Evolutionary conservation across 2,329 filamentous ascomycete species (phyloP).

Genomic region (Cordyceps fumosorosea): DNA sequence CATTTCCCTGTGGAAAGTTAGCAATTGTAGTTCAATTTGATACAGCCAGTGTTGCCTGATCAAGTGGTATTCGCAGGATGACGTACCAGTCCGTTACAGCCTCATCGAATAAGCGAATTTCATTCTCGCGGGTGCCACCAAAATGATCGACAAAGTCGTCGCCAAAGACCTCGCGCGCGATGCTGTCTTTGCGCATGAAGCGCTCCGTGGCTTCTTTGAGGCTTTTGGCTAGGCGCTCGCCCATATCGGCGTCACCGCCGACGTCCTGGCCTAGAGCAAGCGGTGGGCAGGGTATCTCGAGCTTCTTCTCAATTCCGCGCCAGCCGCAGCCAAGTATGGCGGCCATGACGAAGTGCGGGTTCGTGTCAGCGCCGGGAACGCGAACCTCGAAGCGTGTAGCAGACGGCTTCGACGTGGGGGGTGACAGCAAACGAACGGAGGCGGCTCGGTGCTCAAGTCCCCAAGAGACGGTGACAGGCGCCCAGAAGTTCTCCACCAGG

Average conservation of each 20-base stretch:
- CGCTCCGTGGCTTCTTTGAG: conserved; percentile 75
- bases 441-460: conserved; percentile 91
- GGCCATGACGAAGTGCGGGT: conserved; percentile 79
- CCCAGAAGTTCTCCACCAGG: conserved; percentile 98
- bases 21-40: not conserved
- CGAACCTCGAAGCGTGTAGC: conserved; percentile 90
- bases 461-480: conserved; percentile 95
- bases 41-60: not conserved
- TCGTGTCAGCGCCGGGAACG: conserved; percentile 89
- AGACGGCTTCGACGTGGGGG: conserved; percentile 75
- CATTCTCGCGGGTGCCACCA: conserved; percentile 85
- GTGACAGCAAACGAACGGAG: conserved; percentile 81
- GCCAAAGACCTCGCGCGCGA: conserved; percentile 90
- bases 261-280: conserved; percentile 80
- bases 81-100: conserved; percentile 94
- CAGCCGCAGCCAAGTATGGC: conserved; percentile 84
- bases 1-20: conserved; percentile 54
- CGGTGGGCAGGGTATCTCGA: conserved; percentile 74
- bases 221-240: conserved; percentile 73
- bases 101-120: conserved; percentile 86
- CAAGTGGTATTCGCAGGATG: not conserved
- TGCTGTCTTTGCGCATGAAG: conserved; percentile 71
- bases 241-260: conserved; percentile 63
- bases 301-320: conserved; percentile 86
- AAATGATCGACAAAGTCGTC: conserved; percentile 96